Evolutionary conservation across 2,329 filamentous ascomycete genomes (phyloP).

Genomic region (Hypoxylon sp.): DNA sequence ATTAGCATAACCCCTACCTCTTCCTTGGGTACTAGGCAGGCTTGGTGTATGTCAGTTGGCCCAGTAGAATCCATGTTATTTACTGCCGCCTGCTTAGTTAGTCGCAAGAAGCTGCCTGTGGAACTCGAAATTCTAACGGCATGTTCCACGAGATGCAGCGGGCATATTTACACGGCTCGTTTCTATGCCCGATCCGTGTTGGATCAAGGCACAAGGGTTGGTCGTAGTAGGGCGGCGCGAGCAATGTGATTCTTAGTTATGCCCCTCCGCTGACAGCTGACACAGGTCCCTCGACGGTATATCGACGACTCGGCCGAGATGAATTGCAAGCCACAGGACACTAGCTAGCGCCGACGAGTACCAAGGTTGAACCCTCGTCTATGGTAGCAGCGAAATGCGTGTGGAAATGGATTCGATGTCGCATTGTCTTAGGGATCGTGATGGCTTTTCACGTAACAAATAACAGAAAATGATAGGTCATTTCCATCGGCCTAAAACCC

Average conservation of each 20-base stretch:
- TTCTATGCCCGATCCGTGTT: slow-evolving; percentile 30
- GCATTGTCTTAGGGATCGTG: slow-evolving; percentile 10
- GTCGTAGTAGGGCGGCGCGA: slow-evolving; percentile 20
- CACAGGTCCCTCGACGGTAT: slow-evolving; percentile 2
- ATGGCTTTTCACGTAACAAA: slow-evolving; percentile 29
- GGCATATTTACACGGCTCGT: slow-evolving; percentile 30
- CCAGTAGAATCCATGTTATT: slow-evolving; percentile 11
- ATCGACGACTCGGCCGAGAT: slow-evolving; percentile 32
- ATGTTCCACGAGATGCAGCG: slow-evolving; percentile 34
- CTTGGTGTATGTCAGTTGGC: slow-evolving; percentile 15
- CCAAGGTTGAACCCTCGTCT: slow-evolving; percentile 13
- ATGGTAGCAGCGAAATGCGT: slow-evolving; percentile 20
- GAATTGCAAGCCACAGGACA: slow-evolving; percentile 17
- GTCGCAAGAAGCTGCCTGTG: slow-evolving; percentile 41
- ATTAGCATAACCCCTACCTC: slow-evolving; percentile 8
- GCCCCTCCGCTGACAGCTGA: slow-evolving; percentile 4
- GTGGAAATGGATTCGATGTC: slow-evolving; percentile 21
- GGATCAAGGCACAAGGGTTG: slow-evolving; percentile 18
- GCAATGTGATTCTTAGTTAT: slow-evolving; percentile 11
- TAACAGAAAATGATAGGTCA: slow-evolving; percentile 38
- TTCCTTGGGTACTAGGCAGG: slow-evolving; percentile 16
- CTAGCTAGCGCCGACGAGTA: slow-evolving; percentile 21
- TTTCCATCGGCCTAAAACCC: slow-evolving; percentile 33
- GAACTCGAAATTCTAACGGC: slow-evolving; percentile 16
- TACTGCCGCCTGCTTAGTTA: slow-evolving; percentile 14